Base-by-base conservation (phyloP, 495 filamentous ascomycete species). In the Lasiosphaeria ovina region DNA sequence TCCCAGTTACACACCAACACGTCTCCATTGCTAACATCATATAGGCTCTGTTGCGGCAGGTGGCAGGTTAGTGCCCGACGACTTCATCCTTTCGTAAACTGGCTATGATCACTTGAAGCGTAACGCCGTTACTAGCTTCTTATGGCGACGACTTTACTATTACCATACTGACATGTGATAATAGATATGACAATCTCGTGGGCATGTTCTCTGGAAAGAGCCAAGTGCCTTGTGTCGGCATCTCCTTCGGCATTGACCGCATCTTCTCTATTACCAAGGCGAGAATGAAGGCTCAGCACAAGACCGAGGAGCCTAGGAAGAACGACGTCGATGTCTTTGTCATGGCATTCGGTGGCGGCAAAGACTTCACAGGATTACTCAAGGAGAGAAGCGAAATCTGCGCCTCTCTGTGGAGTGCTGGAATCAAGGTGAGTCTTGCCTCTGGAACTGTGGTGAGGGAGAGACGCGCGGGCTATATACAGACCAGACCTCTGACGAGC, bases 161-260 rank as follows among this genome's bases (percentile, higher is more conserved):
- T 24, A 24, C 24, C 2, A 24, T 24, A 24, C 24, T 24, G 24
- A 24, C 24, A 24, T 24, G 24, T 24, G 24, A 24, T 24, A 24
- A 24, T 24, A 24, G 24, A 24, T 97, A 97, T 73, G 93, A 98
- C 70, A 89, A 93, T 67, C 82, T 97, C 3, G 93, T 96, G 33
- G 89, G 89, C 73, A 96, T 96, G 90, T 97, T 95, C 79, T 47
- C 44, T 47, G 87, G 86, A 61, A 96, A 94, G 77, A 69, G 59
- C 1, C 87, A 92, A 68, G 90, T 96, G 42, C 93, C 93, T 33
- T 97, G 93, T 69, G 91, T 97, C 7, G 92, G 93, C 60, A 89
- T 97, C 62, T 96, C 91, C 11, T 96, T 97, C 72, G 93, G 93
- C 55, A 89, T 97, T 17, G 93, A 97, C 74, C 87, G 93, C 54